Evolutionary conservation across 805 yeast species (phyloP).

Genomic region (Ogataea philodendri): DNA sequence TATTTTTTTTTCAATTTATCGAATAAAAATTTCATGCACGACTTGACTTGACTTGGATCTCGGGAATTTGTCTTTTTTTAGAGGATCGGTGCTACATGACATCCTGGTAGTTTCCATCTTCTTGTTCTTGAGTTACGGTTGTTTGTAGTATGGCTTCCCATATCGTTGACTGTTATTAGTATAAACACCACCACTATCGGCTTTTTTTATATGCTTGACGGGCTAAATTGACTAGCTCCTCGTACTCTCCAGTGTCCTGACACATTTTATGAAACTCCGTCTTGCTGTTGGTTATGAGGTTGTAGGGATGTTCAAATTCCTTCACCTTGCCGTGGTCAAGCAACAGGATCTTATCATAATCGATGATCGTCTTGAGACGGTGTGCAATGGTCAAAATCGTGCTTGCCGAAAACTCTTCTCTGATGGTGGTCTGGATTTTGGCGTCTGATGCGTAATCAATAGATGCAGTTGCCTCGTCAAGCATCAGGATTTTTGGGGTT

Average conservation of each 20-base stretch:
- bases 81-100: no score
- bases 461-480: slow-evolving; percentile 86
- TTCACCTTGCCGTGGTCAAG: slow-evolving; percentile 58
- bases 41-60: no score
- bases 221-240: slow-evolving; percentile 67
- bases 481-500: slow-evolving; percentile 69
- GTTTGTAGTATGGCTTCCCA: no score
- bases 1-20: no score
- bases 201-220: slow-evolving; percentile 51
- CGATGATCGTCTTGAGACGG: slow-evolving; percentile 78
- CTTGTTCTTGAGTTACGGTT: no score
- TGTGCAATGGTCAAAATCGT: slow-evolving; percentile 85
- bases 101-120: no score
- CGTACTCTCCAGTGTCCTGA: slow-evolving; percentile 86
- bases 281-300: slow-evolving; percentile 44
- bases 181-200: no score
- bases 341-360: slow-evolving; percentile 62
- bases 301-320: slow-evolving; percentile 57
- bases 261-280: slow-evolving; percentile 59
- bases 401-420: slow-evolving; percentile 67
- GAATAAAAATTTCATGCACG: no score
- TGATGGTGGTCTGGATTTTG: slow-evolving; percentile 71
- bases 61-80: no score
- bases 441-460: slow-evolving; percentile 83
- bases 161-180: no score